Evolutionary conservation across 306 rosid species (phyloP), one percentile per base, ranked within the genome.

Genomic region (Inga leiocalycina): DNA sequence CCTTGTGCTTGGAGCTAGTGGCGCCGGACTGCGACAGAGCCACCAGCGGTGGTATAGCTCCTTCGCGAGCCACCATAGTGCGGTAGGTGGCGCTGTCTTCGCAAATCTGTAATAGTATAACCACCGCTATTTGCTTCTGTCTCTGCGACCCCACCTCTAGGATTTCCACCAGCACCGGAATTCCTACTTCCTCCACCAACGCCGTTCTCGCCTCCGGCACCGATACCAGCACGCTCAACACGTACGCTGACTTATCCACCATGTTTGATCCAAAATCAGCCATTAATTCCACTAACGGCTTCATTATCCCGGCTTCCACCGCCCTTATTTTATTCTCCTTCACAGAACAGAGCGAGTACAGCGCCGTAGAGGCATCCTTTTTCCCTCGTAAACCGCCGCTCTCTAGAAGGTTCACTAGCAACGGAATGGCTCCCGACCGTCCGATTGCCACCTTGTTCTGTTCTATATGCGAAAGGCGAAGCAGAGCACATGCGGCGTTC

Each of bases 321-420:
- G 98, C 98, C 65, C 86, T 91, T 71, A 85, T 78, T 80, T 92
- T 94, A 86, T 94, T 94, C 80, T 92, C 97, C 84, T 82, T 92
- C 2, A 83, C 89, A 6, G 97, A 89, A 64, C 98, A 94, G 10
- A 94, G 81, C 41, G 97, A 83, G 52, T 91, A 94, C 59, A 94
- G 88, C 13, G 98, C 93, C 76, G 98, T 92, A 67, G 97, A 92
- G 6, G 97, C 94, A 87, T 94, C 98, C 83, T 94, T 94, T 84
- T 92, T 94, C 76, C 87, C 98, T 2, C 98, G 93, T 44, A 91
- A 54, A 0, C 93, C 88, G 0, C 97, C 94, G 71, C 13, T 70
- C 77, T 89, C 94, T 35, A 94, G 86, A 67, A 94, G 97, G 74
- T 65, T 85, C 90, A 94, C 97, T 27, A 92, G 87, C 1, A 67